These are phyloP conservation scores for Fusarium neocosmosporiellum DNA, from an alignment of 2,329 filamentous ascomycete species.

Conservation along the genomic window DNA sequence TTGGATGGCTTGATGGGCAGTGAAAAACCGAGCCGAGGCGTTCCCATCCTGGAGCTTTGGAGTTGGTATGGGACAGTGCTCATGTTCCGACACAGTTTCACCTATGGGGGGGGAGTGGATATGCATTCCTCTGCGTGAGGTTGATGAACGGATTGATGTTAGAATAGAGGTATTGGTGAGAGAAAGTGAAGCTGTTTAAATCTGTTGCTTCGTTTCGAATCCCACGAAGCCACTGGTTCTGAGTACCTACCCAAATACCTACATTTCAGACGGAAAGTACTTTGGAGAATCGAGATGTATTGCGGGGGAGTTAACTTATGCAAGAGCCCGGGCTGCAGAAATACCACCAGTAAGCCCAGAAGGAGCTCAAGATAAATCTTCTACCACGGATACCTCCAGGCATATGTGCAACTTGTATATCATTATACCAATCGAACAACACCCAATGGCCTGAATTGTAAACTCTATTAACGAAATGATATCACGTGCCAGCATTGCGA, in stretches of 20 bases:
- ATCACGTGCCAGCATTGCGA: not conserved
- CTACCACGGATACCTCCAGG: not conserved
- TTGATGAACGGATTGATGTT: not conserved
- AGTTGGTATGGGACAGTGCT: constrained; percentile 1
- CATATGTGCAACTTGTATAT: not conserved
- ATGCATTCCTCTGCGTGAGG: not conserved
- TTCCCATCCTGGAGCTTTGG: not conserved
- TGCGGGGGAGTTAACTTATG: not conserved
- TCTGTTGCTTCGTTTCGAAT: not conserved
- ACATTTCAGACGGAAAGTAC: not conserved
- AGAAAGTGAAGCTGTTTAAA: not conserved
- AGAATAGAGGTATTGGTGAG: not conserved
- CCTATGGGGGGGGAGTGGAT: constrained; percentile 3
- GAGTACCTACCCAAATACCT: not conserved
- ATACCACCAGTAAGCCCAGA: not conserved
- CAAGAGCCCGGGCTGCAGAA: not conserved
- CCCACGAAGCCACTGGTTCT: not conserved
- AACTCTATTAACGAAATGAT: not conserved
- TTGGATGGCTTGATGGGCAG: not conserved
- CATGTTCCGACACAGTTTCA: constrained; percentile 30
- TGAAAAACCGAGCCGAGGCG: constrained; percentile 9
- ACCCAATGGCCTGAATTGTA: not conserved
- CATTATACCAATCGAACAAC: not conserved
- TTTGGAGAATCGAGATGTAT: not conserved
- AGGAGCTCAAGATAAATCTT: not conserved